Percentiles rank a stretch among this genome's conserved stretches.
Evolutionary conservation across 768 basidiomycete genomes (phyloP).

Genomic region (Leccinum sublutescens): DNA sequence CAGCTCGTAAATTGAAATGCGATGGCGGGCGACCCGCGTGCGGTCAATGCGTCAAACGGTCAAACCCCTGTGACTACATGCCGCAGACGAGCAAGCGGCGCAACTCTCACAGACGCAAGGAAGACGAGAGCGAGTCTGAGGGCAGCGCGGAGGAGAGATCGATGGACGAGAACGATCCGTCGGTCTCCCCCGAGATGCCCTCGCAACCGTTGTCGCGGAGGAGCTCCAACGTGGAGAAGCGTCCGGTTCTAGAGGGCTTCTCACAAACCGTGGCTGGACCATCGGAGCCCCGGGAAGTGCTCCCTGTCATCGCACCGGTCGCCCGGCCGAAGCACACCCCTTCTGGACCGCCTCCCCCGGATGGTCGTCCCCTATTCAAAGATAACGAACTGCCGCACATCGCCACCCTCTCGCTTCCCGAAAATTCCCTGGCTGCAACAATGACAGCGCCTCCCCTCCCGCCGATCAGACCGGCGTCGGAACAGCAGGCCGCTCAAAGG

Average conservation of each 20-base stretch:
- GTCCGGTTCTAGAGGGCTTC: slow-evolving; percentile 33
- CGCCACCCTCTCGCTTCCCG: slow-evolving; percentile 62
- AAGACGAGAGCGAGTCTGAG: slow-evolving; percentile 57
- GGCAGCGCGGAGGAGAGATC: slow-evolving; percentile 63
- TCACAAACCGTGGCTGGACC: slow-evolving; percentile 30
- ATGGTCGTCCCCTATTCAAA: slow-evolving; percentile 47
- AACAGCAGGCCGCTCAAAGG: slow-evolving; percentile 65
- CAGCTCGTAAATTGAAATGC: slow-evolving; percentile 87
- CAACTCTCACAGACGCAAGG: slow-evolving; percentile 59
- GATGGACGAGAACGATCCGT: slow-evolving; percentile 47
- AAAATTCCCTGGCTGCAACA: slow-evolving; percentile 49
- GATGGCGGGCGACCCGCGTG: slow-evolving; percentile 84
- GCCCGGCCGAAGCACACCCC: slow-evolving; percentile 30
- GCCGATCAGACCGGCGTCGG: slow-evolving; percentile 63
- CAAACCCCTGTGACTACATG: slow-evolving; percentile 78
- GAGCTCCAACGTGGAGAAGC: slow-evolving; percentile 37
- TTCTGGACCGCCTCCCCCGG: slow-evolving; percentile 23
- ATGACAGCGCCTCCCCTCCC: slow-evolving; percentile 66
- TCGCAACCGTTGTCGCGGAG: slow-evolving; percentile 37
- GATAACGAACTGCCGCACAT: slow-evolving; percentile 72
- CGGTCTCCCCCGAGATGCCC: slow-evolving; percentile 53
- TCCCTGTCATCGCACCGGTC: slow-evolving; percentile 37
- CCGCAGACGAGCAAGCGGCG: slow-evolving; percentile 71
- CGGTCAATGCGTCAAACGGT: slow-evolving; percentile 76
- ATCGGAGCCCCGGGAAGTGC: slow-evolving; percentile 47